Evolutionary conservation across 2,329 filamentous ascomycete genomes (phyloP), one percentile per base, ranked within the genome.

Genomic region (Seiridium cupressi): DNA sequence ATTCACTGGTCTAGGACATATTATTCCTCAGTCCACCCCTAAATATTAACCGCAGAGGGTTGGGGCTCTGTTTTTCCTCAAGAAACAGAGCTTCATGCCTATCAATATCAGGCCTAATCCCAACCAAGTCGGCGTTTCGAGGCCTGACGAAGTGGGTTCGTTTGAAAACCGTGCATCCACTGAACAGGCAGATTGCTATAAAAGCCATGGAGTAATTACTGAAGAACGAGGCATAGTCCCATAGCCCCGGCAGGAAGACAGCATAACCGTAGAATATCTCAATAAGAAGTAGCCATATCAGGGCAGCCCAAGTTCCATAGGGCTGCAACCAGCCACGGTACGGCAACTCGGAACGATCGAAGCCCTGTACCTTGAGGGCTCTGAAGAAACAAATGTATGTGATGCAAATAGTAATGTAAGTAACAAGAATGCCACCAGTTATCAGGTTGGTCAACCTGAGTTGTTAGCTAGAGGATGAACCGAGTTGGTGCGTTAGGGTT

Each of bases 381-480:
- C 87, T 86, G 72, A 89, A 80, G 73, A 92, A 95, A 60, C 84
- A 84, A 60, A 93, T 76, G 73, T 91, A 94, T 0, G 89, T 89
- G 60, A 87, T 81, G 66, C 85, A 87, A 70, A 91, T 86, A 69
- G 84, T 78, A 61, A 89, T 79, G 72, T 86, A 89, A 74, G 87
- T 84, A 71, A 89, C 87, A 65, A 86, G 78, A 51, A 70, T 70
- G 1, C 70, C 68, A 10, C 69, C 70, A 56, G 72, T 64, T 4
- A 70, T 73, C 8, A 87, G 60, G 69, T 81, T 71, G 44, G 69
- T 66, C 11, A 73, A n/a, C n/a, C n/a, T n/a, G n/a, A n/a, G n/a
- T n/a, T n/a, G n/a, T n/a, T n/a, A n/a, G n/a, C n/a, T n/a, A n/a
- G n/a, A n/a, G n/a, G n/a, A n/a, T n/a, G n/a, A n/a, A n/a, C n/a